Percentiles rank a stretch among this genome's conserved stretches.
Evolutionary conservation across 345 rosid genomes (phyloP).

Genomic region (Eucalyptus regnans): DNA sequence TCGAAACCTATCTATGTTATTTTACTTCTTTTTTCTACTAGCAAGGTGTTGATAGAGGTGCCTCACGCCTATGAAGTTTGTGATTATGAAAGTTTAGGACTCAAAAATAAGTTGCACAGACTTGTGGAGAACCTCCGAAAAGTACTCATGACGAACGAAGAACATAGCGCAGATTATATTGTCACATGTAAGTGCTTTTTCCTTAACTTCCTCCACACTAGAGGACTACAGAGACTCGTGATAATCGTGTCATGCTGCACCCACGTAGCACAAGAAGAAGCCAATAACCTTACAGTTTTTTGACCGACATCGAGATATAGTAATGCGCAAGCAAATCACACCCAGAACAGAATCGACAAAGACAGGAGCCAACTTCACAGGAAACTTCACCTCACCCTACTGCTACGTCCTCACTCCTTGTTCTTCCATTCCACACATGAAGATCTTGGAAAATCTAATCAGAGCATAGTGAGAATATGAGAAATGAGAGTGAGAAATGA

Average conservation of each 20-base stretch:
- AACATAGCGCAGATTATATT: neutral
- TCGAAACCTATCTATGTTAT: neutral
- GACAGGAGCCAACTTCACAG: neutral
- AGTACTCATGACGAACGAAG: neutral
- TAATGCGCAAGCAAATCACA: neutral
- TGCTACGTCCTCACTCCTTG: constrained; percentile 18
- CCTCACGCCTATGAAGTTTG: neutral
- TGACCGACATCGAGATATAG: neutral
- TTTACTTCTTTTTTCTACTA: neutral
- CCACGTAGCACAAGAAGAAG: neutral
- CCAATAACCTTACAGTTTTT: neutral
- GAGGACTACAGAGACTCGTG: neutral
- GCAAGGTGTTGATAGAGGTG: neutral
- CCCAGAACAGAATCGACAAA: neutral
- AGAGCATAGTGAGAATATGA: neutral
- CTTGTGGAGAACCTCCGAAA: neutral
- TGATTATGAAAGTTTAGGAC: neutral
- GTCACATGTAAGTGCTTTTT: neutral
- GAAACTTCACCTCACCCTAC: constrained; percentile 20
- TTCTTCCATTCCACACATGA: neutral
- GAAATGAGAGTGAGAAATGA: neutral
- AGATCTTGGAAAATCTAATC: neutral
- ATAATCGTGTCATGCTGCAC: neutral
- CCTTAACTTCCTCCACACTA: neutral
- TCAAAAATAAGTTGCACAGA: neutral